phyloP scores from a whole-genome alignment of 2,329 filamentous ascomycete genomes.

The Golovinomyces cichoracearum region DNA sequence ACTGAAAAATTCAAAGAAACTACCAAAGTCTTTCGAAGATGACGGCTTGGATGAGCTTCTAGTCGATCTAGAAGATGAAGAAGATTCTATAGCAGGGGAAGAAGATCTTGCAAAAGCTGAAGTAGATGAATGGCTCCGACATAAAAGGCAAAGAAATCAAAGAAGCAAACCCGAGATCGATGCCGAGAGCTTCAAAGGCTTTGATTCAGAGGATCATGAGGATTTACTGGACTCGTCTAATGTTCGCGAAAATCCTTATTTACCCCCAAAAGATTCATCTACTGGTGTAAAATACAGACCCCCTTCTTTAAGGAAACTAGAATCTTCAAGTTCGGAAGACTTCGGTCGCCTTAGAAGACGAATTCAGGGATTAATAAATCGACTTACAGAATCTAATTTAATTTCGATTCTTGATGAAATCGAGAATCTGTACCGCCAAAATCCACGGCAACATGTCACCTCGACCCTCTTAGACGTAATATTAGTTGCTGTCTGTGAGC shows the following conservation, averaged over 20 bases:
- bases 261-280: conserved; percentile 35
- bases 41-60: conserved; percentile 64
- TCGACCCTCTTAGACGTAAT: conserved; percentile 53
- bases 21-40: conserved; percentile 48
- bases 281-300: conserved; percentile 60
- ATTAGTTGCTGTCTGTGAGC: conserved; percentile 53
- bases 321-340: conserved; percentile 38
- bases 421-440: conserved; percentile 56
- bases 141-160: conserved; percentile 20
- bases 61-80: conserved; percentile 34
- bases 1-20: conserved; percentile 44
- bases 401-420: conserved; percentile 60
- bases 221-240: conserved; percentile 18
- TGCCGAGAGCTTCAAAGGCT: conserved; percentile 17
- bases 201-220: conserved; percentile 16
- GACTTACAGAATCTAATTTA: conserved; percentile 74
- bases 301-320: conserved; percentile 46
- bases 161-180: conserved; percentile 17
- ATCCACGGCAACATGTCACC: conserved; percentile 73
- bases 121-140: conserved; percentile 32
- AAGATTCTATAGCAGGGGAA: conserved; percentile 20
- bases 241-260: conserved; percentile 57
- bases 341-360: conserved; percentile 48
- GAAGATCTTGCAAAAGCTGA: conserved; percentile 32
- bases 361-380: conserved; percentile 70